Evolutionary conservation across 768 basidiomycete species (phyloP), one percentile per base, ranked within the genome.

Genomic region (Pleurotus pulmonarius): DNA sequence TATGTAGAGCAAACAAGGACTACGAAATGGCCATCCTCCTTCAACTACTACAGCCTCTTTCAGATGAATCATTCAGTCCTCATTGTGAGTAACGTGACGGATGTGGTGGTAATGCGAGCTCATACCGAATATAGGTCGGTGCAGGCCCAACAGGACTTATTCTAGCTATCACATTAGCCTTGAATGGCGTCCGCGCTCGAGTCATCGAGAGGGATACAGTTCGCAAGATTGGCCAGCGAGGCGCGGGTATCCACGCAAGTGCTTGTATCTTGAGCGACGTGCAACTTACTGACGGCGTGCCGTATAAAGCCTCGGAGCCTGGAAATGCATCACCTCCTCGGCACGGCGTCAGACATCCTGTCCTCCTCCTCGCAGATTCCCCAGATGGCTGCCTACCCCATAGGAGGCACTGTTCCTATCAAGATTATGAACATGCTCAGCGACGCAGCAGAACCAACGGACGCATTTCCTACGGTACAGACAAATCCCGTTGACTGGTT

Each of bases 151-250:
- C 22, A 16, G 78, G 80, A 38, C 67, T 79, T 4, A 71, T 77
- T 47, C 67, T 72, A 49, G 77, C 75, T 3, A 68, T 78, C 2
- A 61, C 70, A 3, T 73, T 81, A 22, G 61, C 76, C 13, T 68
- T 69, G 18, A 79, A 80, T 63, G 71, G 74, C 3, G 64, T 82
- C 13, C 70, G 76, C 9, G 74, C 83, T 4, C 76, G 80, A n/a
- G 74, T 85, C 24, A 75, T 83, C 43, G 77, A 83, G 56, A 80
- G 78, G 58, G 73, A 71, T 49, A 60, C 47, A n/a, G 2, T 11
- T 15, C 47, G 15, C 24, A 48, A 48, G 47, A 24, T 24, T 24
- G 47, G 47, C n/a, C 22, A 24, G 24, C 47, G 47, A 24, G 47
- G 47, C 7, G 47, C 47, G 16, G 47, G 47, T 3, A 48, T 48